These are phyloP conservation scores for Lyophyllum decastes DNA, from an alignment of 768 basidiomycete species.

Conservation along the genomic window DNA sequence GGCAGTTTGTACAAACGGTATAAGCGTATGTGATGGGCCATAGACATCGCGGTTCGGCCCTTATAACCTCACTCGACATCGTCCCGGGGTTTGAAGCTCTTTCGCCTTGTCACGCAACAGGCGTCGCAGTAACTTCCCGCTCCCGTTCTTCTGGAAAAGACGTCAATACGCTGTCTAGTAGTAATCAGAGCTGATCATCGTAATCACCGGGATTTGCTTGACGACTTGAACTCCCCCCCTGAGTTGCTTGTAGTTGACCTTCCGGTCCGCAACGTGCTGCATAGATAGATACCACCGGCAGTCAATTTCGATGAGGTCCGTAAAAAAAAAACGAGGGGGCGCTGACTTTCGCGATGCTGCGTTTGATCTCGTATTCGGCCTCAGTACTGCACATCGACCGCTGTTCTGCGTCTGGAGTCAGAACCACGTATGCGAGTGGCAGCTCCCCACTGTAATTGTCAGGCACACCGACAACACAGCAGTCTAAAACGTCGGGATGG, in stretches of 20 bases:
- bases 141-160: conserved; percentile 47
- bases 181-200: background rate
- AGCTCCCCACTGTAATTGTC: conserved; percentile 67
- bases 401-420: conserved; percentile 38
- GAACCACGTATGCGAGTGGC: conserved; percentile 63
- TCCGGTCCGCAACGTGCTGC: conserved; percentile 50
- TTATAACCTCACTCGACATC: conserved; percentile 12
- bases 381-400: conserved; percentile 25
- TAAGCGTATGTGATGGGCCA: background rate
- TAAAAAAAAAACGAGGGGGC: background rate
- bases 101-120: conserved; percentile 33
- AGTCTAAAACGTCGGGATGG: conserved; percentile 58
- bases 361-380: conserved; percentile 33
- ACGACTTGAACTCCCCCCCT: conserved; percentile 40
- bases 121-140: conserved; percentile 54
- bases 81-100: conserved; percentile 5
- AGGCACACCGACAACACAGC: conserved; percentile 60
- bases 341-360: conserved; percentile 44
- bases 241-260: conserved; percentile 53
- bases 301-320: background rate
- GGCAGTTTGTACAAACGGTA: background rate
- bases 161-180: background rate
- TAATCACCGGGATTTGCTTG: conserved; percentile 32
- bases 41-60: background rate
- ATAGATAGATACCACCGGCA: background rate